Percentiles rank a stretch among this genome's conserved stretches.
phyloP scores from a whole-genome alignment of 768 basidiomycete species.

The Pluteus cervinus region DNA sequence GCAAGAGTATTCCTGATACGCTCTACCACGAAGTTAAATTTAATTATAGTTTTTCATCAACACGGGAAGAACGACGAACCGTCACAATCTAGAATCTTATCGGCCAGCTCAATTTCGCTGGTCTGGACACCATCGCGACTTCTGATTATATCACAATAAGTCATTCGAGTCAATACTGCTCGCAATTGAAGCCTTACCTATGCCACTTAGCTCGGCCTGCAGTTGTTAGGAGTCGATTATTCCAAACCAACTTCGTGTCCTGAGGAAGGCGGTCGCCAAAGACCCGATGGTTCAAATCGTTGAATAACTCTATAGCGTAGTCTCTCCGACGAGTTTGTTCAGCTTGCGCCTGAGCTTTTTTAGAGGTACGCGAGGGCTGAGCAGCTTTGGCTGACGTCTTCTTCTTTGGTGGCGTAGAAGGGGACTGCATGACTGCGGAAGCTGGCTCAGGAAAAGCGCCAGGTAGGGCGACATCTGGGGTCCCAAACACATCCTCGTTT shows the following conservation, averaged over 20 bases:
- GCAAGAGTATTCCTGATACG: conserved; percentile 77
- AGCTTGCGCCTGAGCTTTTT: conserved; percentile 36
- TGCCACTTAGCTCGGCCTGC: conserved; percentile 68
- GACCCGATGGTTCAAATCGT: conserved; percentile 49
- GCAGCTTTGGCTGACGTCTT: too few species aligned
- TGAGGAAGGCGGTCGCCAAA: conserved; percentile 51
- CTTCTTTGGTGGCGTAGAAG: too few species aligned
- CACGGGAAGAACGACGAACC: conserved; percentile 37
- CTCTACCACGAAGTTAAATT: conserved; percentile 37
- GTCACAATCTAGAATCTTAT: conserved; percentile 73
- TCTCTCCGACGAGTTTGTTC: conserved; percentile 37
- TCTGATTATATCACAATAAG: conserved; percentile 22
- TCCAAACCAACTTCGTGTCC: conserved; percentile 60
- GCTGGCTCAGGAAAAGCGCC: too few species aligned
- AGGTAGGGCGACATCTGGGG: too few species aligned
- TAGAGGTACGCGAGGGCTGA: too few species aligned
- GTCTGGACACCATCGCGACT: conserved; percentile 52
- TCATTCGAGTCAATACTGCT: background rate
- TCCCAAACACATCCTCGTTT: too few species aligned
- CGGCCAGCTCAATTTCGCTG: conserved; percentile 71
- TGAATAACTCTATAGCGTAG: conserved; percentile 57
- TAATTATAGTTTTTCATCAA: background rate
- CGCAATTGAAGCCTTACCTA: conserved; percentile 29
- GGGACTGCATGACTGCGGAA: too few species aligned
- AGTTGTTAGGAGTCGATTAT: conserved; percentile 55